Conservation (phyloP, 2,329 filamentous ascomycete species). For the Neophaeococcomyces aloes region DNA sequence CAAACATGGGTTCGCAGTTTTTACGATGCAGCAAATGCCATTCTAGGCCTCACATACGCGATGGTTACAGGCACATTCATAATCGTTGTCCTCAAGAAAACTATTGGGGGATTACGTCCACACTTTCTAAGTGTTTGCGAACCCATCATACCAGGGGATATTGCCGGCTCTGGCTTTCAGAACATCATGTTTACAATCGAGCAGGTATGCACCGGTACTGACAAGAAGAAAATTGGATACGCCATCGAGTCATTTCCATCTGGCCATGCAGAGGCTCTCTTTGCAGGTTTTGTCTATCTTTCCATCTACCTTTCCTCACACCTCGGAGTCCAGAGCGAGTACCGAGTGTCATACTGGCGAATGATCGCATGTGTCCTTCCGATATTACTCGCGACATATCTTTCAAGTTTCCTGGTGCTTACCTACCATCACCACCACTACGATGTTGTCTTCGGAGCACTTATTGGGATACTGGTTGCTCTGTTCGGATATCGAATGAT, state of each 20-base stretch:
- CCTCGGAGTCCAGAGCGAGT: conserved; percentile 50
- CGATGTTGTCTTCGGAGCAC: conserved; percentile 53
- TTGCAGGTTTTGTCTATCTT: conserved; percentile 66
- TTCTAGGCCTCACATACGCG: conserved; percentile 14
- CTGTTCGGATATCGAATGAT: conserved; percentile 13
- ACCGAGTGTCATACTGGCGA: conserved; percentile 24
- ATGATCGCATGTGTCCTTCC: conserved; percentile 50
- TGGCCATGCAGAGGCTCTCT: conserved; percentile 69
- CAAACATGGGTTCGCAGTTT: conserved; percentile 15
- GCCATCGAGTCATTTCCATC: conserved; percentile 77
- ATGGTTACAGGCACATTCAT: conserved; percentile 16
- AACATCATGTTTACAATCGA: conserved; percentile 49
- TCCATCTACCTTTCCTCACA: conserved; percentile 60
- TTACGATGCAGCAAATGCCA: conserved; percentile 12
- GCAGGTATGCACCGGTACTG: conserved; percentile 55
- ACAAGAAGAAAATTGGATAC: conserved; percentile 62
- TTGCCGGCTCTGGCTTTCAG: conserved; percentile 17
- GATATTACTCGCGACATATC: conserved; percentile 53
- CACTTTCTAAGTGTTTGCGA: conserved; percentile 18
- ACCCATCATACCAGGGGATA: conserved; percentile 8
- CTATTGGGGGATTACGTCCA: conserved; percentile 16
- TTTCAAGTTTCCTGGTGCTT: conserved; percentile 58
- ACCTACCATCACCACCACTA: conserved; percentile 64
- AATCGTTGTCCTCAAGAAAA: conserved; percentile 17
- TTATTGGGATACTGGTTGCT: conserved; percentile 50